Evolutionary conservation across 768 basidiomycete species (phyloP).

Genomic region (Mycena maculata): DNA sequence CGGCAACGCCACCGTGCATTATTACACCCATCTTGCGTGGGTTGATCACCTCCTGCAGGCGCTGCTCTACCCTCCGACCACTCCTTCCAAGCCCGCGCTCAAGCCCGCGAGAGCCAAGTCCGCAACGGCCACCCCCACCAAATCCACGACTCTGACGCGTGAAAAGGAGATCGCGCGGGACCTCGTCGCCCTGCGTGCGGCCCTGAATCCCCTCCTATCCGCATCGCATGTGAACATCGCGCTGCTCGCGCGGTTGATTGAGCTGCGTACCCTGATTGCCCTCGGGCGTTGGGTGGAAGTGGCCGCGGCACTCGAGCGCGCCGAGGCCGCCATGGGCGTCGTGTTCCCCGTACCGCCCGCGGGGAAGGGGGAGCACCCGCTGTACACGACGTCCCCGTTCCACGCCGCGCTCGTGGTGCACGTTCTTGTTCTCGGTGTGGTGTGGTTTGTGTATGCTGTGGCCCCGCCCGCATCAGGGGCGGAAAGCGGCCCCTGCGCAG

Average conservation of each 20-base stretch:
- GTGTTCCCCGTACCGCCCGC: conserved; percentile 36
- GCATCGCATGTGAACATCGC: conserved; percentile 58
- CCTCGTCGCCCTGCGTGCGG: conserved; percentile 39
- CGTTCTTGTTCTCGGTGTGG: conserved; percentile 68
- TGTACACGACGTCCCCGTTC: conserved; percentile 36
- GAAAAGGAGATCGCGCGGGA: conserved; percentile 27
- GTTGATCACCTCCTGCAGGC: conserved; percentile 64
- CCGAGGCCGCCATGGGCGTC: conserved; percentile 64
- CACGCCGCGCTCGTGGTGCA: conserved; percentile 60
- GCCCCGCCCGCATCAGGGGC: not conserved
- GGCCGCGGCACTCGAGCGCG: conserved; percentile 55
- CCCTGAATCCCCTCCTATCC: conserved; percentile 46
- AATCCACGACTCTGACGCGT: conserved; percentile 28
- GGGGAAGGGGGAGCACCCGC: conserved; percentile 6
- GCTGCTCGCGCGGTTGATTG: conserved; percentile 65
- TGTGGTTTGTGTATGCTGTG: conserved; percentile 66
- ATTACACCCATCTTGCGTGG: conserved; percentile 61
- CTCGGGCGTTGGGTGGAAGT: conserved; percentile 67
- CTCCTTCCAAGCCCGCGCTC: conserved; percentile 57
- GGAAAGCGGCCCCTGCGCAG: conserved; percentile 38
- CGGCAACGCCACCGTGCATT: conserved; percentile 22
- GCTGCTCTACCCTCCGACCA: conserved; percentile 43
- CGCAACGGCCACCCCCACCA: conserved; percentile 44
- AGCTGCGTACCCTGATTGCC: conserved; percentile 65
- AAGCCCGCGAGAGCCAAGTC: conserved; percentile 26